Percentiles rank a stretch among this genome's conserved stretches.
Conservation (phyloP, 2,329 filamentous ascomycete genomes). For the Drechslera avenae region DNA sequence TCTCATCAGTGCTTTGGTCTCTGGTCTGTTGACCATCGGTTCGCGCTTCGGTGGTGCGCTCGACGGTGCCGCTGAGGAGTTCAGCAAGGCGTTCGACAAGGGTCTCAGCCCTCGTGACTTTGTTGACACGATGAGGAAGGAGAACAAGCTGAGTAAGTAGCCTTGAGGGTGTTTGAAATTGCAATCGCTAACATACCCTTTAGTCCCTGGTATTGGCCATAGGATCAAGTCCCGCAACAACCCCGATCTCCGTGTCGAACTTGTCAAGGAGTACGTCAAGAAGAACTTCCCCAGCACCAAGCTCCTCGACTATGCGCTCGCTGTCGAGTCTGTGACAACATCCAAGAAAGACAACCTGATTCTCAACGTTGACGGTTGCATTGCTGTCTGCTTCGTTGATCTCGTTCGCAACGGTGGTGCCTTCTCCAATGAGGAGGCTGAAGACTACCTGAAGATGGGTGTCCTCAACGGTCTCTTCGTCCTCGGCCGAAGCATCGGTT, state of each 20-base stretch:
- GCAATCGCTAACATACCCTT: constrained; percentile 22
- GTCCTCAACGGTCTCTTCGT: constrained; percentile 99
- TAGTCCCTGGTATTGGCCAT: constrained; percentile 95
- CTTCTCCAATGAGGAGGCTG: constrained; percentile 93
- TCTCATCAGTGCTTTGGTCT: constrained; percentile 91
- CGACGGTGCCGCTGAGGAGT: constrained; percentile 97
- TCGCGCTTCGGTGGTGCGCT: constrained; percentile 98
- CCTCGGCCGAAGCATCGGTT: constrained; percentile 92
- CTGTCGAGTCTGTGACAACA: constrained; percentile 96
- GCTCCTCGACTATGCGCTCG: constrained; percentile 97
- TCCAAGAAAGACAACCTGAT: constrained; percentile 99
- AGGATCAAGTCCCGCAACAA: constrained; percentile 99
- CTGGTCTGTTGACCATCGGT: constrained; percentile 96
- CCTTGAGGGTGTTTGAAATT: not conserved
- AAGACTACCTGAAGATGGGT: constrained; percentile 99
- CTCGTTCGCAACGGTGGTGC: constrained; percentile 96
- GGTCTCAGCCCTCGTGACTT: constrained; percentile 98
- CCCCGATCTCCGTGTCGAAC: constrained; percentile 98
- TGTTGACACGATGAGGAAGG: constrained; percentile 98
- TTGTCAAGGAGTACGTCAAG: constrained; percentile 98
- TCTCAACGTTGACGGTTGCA: constrained; percentile 96
- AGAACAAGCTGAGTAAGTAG: constrained; percentile 91
- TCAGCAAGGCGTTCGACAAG: constrained; percentile 98
- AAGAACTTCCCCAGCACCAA: constrained; percentile 98
- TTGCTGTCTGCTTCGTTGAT: constrained; percentile 98